Base-by-base conservation (phyloP, 306 rosid species). In the Lagenaria siceraria region DNA sequence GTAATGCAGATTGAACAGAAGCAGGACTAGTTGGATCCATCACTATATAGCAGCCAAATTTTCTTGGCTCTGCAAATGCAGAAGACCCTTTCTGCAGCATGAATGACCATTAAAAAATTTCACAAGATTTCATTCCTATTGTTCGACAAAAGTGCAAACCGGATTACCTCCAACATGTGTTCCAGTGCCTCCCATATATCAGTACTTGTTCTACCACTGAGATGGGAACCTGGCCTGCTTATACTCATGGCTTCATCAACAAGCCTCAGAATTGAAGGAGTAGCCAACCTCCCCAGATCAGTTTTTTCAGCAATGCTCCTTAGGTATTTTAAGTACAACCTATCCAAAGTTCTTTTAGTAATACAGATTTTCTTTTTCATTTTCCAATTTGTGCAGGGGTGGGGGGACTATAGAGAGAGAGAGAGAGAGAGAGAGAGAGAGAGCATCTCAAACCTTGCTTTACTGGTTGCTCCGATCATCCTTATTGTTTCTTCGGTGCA, bases 261-360 rank as follows among this genome's bases (percentile, higher is more conserved):
- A 84, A 95, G 96, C 82, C 97, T 85, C 80, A 92, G 77, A 78
- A 95, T 82, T 46, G 99, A 90, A 82, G 99, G 97, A 62, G 92
- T 90, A 71, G 90, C 93, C 86, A 95, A 82, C 84, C 99, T 92
- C 85, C 99, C 99, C 65, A 95, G 78, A 53, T 92, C 99, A 75
- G 97, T 95, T 84, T 92, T 95, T 81, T 92, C 97, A 35, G 93
- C 97, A 82, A 87, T 21, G 27, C 84, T 85, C 70, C 92, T 91
- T 59, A 95, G 74, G 83, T 90, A 86, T 88, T 89, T 95, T 84
- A 95, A 82, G 84, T 89, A 92, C 87, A 92, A 81, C 83, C 97
- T 90, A 76, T 51, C 6, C 71, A 55, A 27, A 38, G 68, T 80
- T 77, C 64, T 51, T 46, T 78, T 60, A 65, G 80, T 68, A 54